Conservation (phyloP, 2,329 filamentous ascomycete genomes). For the Podosphaera xanthii region DNA sequence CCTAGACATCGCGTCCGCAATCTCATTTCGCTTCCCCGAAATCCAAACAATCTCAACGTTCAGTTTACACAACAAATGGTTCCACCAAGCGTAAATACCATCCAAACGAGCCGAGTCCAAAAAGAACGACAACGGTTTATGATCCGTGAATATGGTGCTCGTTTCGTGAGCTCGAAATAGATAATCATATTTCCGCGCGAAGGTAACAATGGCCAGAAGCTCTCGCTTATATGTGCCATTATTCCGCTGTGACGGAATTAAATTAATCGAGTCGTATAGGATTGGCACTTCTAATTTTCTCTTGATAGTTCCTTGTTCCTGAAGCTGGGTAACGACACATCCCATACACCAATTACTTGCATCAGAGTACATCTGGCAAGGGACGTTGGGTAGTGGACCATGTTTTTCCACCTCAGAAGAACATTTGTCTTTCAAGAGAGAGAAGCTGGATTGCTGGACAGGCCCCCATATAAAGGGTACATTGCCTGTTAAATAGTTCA, state of each 20-base stretch:
- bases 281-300: neutral
- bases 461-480: neutral
- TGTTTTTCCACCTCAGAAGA: neutral
- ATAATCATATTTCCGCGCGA: neutral
- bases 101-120: neutral
- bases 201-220: neutral
- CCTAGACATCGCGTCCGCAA: neutral
- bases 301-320: neutral
- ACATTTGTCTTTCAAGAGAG: neutral
- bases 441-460: neutral
- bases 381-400: neutral
- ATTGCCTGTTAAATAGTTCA: neutral
- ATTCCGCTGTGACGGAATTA: neutral
- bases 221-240: neutral
- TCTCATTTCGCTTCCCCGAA: neutral
- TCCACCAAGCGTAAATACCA: neutral
- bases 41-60: neutral
- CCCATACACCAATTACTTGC: neutral
- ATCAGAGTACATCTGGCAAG: neutral
- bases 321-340: neutral
- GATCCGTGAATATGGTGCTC: neutral
- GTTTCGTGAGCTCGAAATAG: neutral
- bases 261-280: neutral
- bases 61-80: neutral
- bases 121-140: neutral